Conservation (phyloP, 2,329 filamentous ascomycete species). For the Sordariomycetes sp. region DNA sequence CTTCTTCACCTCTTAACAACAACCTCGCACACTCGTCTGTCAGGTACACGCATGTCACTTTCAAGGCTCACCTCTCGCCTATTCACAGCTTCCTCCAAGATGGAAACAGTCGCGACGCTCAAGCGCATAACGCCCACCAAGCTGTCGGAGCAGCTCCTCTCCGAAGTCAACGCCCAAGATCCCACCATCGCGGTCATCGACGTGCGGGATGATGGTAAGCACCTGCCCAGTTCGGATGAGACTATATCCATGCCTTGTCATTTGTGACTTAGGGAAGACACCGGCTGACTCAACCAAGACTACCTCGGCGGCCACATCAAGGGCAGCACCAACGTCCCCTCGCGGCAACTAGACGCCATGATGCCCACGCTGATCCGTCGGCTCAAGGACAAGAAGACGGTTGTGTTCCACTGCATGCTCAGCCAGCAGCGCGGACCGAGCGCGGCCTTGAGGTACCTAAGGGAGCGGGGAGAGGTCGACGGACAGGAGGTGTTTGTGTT, state of each 20-base stretch:
- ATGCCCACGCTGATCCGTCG: conserved; percentile 76
- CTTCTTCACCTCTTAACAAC: too few relatives aligned
- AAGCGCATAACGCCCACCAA: conserved; percentile 57
- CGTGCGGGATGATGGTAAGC: conserved; percentile 71
- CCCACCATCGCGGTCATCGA: conserved; percentile 67
- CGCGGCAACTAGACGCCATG: conserved; percentile 59
- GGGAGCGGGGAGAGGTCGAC: conserved; percentile 48
- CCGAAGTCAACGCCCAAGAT: conserved; percentile 28
- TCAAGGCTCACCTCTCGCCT: too few relatives aligned
- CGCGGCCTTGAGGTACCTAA: conserved; percentile 71
- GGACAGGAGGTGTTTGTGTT: conserved; percentile 72
- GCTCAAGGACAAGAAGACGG: conserved; percentile 66
- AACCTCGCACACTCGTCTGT: too few relatives aligned
- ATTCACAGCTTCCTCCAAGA: too few relatives aligned
- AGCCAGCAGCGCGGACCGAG: conserved; percentile 84
- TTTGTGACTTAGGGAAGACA: neutral
- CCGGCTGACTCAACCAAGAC: conserved; percentile 39
- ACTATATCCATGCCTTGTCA: neutral
- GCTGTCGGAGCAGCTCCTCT: conserved; percentile 58
- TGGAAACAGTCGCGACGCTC: conserved; percentile 52
- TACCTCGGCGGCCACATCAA: conserved; percentile 86
- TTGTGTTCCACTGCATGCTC: conserved; percentile 91
- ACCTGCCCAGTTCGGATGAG: neutral
- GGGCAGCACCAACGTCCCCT: conserved; percentile 68
- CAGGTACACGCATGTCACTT: too few relatives aligned